These are phyloP conservation scores for Raffaelea arxii DNA, from an alignment of 2,329 filamentous ascomycete genomes.

Conservation along the genomic window DNA sequence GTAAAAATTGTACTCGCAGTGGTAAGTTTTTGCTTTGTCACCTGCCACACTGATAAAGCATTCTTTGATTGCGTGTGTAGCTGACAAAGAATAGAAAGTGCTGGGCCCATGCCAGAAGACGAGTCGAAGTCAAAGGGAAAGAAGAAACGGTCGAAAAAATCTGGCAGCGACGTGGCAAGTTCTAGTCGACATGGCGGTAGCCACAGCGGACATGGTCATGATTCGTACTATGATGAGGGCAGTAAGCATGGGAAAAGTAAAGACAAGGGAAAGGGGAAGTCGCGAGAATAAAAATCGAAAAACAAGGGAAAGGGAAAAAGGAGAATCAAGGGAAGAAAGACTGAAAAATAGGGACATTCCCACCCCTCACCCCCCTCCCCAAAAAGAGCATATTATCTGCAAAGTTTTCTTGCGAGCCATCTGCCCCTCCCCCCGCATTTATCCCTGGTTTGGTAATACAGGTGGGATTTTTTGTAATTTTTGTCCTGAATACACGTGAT, in stretches of 20 bases:
- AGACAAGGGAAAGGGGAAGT: not conserved
- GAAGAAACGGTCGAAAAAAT: slow-evolving; percentile 3
- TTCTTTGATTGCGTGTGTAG: not conserved
- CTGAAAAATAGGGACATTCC: no score
- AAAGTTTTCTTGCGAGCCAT: no score
- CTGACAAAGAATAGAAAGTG: slow-evolving; percentile 5
- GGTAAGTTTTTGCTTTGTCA: slow-evolving; percentile 17
- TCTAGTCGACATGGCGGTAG: not conserved
- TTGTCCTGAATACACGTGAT: no score
- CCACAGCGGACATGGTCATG: not conserved
- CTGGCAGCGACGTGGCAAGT: not conserved
- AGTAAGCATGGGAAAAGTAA: not conserved
- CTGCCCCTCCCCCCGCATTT: not conserved
- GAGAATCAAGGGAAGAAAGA: not conserved
- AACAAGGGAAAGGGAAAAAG: not conserved
- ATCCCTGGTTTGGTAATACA: not conserved
- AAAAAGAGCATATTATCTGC: no score
- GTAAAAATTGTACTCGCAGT: slow-evolving; percentile 34
- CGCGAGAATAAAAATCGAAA: not conserved
- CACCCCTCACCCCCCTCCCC: no score
- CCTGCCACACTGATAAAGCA: not conserved
- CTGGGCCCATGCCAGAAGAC: slow-evolving; percentile 10
- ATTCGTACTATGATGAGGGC: not conserved
- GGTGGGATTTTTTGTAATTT: no score
- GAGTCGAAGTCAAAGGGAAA: slow-evolving; percentile 8